Base-by-base conservation (phyloP, 805 yeast species). In the Zygoascus flipseniorum region DNA sequence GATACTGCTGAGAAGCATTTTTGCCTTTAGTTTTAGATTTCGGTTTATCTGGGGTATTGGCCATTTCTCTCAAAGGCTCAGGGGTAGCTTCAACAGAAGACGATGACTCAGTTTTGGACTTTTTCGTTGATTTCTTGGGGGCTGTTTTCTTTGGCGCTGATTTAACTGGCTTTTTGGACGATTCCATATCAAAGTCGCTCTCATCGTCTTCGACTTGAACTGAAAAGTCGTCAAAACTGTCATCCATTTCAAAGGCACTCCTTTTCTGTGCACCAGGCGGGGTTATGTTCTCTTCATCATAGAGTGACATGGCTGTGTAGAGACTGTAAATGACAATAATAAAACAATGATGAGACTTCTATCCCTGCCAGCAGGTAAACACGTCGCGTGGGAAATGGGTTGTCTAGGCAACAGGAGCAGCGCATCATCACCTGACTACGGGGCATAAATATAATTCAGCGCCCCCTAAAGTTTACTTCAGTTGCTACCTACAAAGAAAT, bases 1-100 rank as follows among this genome's bases (percentile, higher is more conserved):
- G 98, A 72, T 93, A 93, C 62, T 87, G 89, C 51, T 85, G 86
- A 52, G 83, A 71, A 56, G 82, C 78, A 52, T 72, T 64, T 59
- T 76, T 77, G 54, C 52, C 54, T 13, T 46, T 47, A 51, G 14
- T 50, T 10, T 35, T 35, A 50, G 31, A 35, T 14, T 43, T 51
- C 26, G 46, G 41, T 19, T 20, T 46, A 35, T 52, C 52, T 23
- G 54, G 58, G 16, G 47, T 28, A 14, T 39, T 43, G 31, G 54
- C 43, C 37, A 26, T 53, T 54, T 46, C 47, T 44, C 28, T 50
- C 41, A 19, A 52, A 35, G 53, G 56, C 48, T 43, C 37, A 8
- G 50, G 37, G 16, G 52, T 42, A 31, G 26, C 13, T 31, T 18
- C 31, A 5, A 8, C 8, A 48, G 28, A 26, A 3, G 31, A 14